These are phyloP conservation scores for Theobroma grandiflorum DNA, from an alignment of 441 rosid genomes.

Conservation along the genomic window DNA sequence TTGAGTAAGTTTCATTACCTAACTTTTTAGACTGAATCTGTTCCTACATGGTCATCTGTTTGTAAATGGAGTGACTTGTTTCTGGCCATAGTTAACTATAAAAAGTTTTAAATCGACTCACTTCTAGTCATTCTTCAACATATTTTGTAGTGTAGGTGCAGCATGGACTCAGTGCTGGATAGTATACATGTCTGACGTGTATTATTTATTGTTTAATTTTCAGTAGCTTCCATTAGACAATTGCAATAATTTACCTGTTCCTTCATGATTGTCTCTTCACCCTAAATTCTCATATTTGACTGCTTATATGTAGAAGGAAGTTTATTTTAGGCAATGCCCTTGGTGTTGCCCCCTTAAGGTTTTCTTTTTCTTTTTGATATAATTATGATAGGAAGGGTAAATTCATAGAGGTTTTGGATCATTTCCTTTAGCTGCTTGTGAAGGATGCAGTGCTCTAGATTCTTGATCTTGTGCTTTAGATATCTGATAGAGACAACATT, in stretches of 20 bases:
- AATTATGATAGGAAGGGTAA: neutral
- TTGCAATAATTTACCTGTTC: conserved; percentile 4
- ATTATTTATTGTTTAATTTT: neutral
- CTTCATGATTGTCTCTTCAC: neutral
- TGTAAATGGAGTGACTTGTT: neutral
- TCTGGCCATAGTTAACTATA: neutral
- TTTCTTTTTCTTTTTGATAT: neutral
- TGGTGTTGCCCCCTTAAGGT: neutral
- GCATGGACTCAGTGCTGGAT: neutral
- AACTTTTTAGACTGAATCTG: neutral
- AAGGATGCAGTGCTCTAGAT: neutral
- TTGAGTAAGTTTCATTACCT: neutral
- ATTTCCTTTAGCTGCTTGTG: neutral
- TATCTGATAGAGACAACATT: neutral
- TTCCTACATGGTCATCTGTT: neutral
- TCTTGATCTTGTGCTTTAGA: neutral
- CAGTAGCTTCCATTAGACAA: neutral
- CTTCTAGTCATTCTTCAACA: neutral
- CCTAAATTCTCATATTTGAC: conserved; percentile 8
- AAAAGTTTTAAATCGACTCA: neutral
- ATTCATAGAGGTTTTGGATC: neutral
- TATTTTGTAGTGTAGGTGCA: neutral
- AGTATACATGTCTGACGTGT: neutral
- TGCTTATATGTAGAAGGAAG: neutral
- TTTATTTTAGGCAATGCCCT: neutral